Evolutionary conservation across 768 basidiomycete genomes (phyloP).

Genomic region (Xerocomellus intermedius): DNA sequence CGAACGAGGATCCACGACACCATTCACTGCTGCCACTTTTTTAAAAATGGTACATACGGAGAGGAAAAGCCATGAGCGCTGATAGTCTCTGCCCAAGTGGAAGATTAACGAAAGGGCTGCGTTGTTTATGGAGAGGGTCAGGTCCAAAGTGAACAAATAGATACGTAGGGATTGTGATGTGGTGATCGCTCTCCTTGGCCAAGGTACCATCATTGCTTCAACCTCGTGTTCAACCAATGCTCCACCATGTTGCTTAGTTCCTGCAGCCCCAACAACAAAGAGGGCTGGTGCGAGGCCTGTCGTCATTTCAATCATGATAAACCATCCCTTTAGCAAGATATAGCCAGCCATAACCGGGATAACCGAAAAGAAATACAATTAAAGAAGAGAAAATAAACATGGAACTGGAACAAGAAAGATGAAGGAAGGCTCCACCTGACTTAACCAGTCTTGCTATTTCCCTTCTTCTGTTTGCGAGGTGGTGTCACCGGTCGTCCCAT

Average conservation of each 20-base stretch:
- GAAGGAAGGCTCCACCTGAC: constrained; percentile 25
- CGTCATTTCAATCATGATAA: constrained; percentile 18
- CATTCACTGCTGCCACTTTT: not conserved
- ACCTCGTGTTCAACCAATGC: constrained; percentile 10
- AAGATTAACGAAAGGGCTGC: constrained; percentile 18
- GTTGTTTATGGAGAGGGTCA: constrained; percentile 16
- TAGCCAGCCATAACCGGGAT: constrained; percentile 24
- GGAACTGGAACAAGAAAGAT: constrained; percentile 28
- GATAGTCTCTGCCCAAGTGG: constrained; percentile 8
- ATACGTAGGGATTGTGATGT: constrained; percentile 31
- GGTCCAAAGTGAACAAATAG: constrained; percentile 33
- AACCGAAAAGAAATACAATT: constrained; percentile 26
- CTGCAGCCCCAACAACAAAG: constrained; percentile 8
- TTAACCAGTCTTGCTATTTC: constrained; percentile 70
- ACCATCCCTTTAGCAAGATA: constrained; percentile 29
- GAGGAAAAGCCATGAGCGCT: constrained; percentile 5
- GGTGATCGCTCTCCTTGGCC: constrained; percentile 22
- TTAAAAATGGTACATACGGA: not conserved
- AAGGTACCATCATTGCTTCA: constrained; percentile 21
- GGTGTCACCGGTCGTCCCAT: constrained; percentile 90
- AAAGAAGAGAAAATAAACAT: constrained; percentile 33
- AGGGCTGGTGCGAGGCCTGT: constrained; percentile 12
- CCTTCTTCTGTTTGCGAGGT: constrained; percentile 97
- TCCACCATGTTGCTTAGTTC: constrained; percentile 15
- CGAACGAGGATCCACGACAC: constrained; percentile 3